These are phyloP conservation scores for Kazachstania bromeliacearum DNA, from an alignment of 805 yeast species.

Conservation along the genomic window DNA sequence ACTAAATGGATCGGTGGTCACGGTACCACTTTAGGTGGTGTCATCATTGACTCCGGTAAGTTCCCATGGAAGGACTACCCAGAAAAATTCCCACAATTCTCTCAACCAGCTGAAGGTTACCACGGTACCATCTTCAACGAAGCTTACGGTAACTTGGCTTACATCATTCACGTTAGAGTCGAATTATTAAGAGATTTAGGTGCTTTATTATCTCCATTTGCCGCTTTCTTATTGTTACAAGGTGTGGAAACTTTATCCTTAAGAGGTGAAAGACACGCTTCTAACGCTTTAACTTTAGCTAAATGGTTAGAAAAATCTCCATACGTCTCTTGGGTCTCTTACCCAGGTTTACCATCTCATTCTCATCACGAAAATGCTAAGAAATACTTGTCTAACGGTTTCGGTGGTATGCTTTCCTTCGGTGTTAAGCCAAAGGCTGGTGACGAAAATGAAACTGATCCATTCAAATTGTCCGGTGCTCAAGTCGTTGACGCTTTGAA, in stretches of 20 bases:
- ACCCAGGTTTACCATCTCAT: constrained; percentile 77
- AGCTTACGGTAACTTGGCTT: constrained; percentile 72
- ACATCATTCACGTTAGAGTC: constrained; percentile 67
- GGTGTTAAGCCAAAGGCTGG: constrained; percentile 62
- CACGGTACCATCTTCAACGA: constrained; percentile 81
- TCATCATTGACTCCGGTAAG: constrained; percentile 80
- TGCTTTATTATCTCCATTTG: constrained; percentile 81
- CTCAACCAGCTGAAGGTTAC: constrained; percentile 86
- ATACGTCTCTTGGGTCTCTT: constrained; percentile 81
- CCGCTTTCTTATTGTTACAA: constrained; percentile 73
- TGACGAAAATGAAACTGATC: constrained; percentile 41
- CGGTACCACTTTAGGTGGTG: constrained; percentile 92
- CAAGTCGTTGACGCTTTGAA: constrained; percentile 74
- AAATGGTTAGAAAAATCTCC: constrained; percentile 60
- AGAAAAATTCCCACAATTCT: constrained; percentile 83
- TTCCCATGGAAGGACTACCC: constrained; percentile 87
- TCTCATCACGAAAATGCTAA: constrained; percentile 73
- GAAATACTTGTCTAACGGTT: constrained; percentile 71
- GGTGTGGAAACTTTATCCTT: constrained; percentile 92
- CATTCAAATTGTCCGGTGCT: constrained; percentile 70
- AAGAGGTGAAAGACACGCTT: constrained; percentile 86
- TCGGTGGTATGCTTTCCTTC: constrained; percentile 82
- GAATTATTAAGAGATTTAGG: constrained; percentile 90
- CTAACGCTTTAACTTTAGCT: constrained; percentile 75
- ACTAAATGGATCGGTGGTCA: constrained; percentile 98